Percentiles rank a stretch among this genome's conserved stretches.
Conservation (phyloP, 768 basidiomycete species). For the Suillus bovinus region DNA sequence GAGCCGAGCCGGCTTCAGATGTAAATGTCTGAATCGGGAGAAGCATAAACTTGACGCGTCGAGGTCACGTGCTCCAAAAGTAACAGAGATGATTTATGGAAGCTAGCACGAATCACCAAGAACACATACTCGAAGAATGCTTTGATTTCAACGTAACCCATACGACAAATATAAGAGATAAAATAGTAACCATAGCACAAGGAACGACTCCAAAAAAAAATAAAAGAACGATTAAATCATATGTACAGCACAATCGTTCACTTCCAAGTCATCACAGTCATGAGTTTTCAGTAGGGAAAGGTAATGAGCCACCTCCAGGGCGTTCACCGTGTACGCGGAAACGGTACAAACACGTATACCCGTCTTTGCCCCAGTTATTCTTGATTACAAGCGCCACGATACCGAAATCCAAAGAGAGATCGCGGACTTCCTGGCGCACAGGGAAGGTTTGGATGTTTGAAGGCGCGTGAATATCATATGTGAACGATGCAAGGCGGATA, state of each 20-base stretch:
- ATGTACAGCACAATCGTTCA: slow-evolving; percentile 7
- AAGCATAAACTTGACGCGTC: neutral
- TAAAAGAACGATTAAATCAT: slow-evolving; percentile 13
- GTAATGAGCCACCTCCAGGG: slow-evolving; percentile 42
- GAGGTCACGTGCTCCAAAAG: neutral
- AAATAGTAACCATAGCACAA: slow-evolving; percentile 26
- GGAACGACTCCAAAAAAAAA: slow-evolving; percentile 17
- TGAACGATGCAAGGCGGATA: slow-evolving; percentile 68
- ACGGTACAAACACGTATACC: slow-evolving; percentile 89
- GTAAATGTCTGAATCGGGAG: neutral
- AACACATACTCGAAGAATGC: neutral
- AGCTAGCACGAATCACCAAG: neutral
- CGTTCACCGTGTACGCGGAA: slow-evolving; percentile 75
- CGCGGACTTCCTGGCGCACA: slow-evolving; percentile 63
- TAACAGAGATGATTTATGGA: neutral
- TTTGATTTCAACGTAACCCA: neutral
- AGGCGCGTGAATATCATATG: slow-evolving; percentile 55
- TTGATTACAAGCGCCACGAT: slow-evolving; percentile 78
- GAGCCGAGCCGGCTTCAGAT: neutral
- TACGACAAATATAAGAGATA: slow-evolving; percentile 5
- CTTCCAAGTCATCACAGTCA: slow-evolving; percentile 7
- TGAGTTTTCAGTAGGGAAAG: slow-evolving; percentile 29
- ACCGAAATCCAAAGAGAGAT: slow-evolving; percentile 80
- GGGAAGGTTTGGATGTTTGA: slow-evolving; percentile 79
- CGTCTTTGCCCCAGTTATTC: slow-evolving; percentile 84